Base-by-base conservation (phyloP, 768 basidiomycete species). In the Lactarius hengduanensis region DNA sequence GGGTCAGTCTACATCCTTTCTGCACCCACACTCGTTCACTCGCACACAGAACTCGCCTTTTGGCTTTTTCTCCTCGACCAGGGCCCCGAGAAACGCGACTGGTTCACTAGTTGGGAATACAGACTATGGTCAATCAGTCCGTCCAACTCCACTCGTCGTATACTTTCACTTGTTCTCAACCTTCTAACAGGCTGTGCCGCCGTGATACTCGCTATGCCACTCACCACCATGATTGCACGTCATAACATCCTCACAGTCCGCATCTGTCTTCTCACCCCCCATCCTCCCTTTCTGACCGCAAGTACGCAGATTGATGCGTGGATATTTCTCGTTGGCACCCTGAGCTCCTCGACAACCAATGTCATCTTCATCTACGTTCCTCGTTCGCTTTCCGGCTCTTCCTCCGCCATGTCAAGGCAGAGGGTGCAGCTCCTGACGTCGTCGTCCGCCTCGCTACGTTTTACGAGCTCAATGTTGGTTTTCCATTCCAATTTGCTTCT, bases 41-140 rank as follows among this genome's bases (percentile, higher is more conserved):
- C 34, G 34, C 7, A 34, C 34, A 34, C 34, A 91, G 91, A 92
- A 73, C 81, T 93, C 16, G 80, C 86, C 0, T 93, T 92, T 72
- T 94, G 92, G 92, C 72, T 93, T 34, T 94, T 93, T 74, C 82
- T 94, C 26, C 81, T 92, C 36, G 84, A 91, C 69, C 91, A 92
- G 76, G 88, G 88, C 4, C 88, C 88, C 0, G 77, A 80, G 54
- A 84, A 86, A 72, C 84, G 86, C 4, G 80, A 85, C 38, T 94
- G 92, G 92, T 93, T 93, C 75, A 78, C 84, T 28, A 90, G 90
- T 73, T 86, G 85, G 84, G 91, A 94, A 75, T 93, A 87, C 74
- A 81, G 81, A 54, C 73, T 84, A 20, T 94, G 92, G 92, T 85
- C 81, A 63, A 73, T 84, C 55, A 87, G 90, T 90, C 73, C 38